phyloP scores from a whole-genome alignment of 2,329 filamentous ascomycete genomes.

The Aaosphaeria arxii region DNA sequence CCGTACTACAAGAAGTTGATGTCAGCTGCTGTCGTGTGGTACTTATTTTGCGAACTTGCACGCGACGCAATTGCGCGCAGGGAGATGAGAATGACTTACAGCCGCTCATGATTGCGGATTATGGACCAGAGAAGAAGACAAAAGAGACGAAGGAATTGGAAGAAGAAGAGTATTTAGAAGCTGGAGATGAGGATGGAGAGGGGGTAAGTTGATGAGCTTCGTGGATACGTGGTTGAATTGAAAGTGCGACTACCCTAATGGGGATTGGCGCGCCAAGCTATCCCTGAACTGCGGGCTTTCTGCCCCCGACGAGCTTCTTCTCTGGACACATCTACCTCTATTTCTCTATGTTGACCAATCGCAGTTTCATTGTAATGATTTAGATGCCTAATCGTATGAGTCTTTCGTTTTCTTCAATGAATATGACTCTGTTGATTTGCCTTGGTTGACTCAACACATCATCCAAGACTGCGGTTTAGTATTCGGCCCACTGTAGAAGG shows the following conservation, averaged over 20 bases:
- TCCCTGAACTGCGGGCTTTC: constrained; percentile 17
- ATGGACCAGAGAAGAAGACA: constrained; percentile 28
- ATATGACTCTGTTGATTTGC: too few species aligned
- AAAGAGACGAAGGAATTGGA: constrained; percentile 31
- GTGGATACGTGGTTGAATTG: constrained; percentile 13
- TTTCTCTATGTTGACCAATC: too few species aligned
- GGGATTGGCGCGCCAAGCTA: constrained; percentile 9
- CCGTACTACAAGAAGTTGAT: constrained; percentile 63
- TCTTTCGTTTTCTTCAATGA: too few species aligned
- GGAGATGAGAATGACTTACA: constrained; percentile 46
- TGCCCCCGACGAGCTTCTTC: constrained; percentile 3
- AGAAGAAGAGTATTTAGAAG: constrained; percentile 17
- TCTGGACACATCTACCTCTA: constrained; percentile 9
- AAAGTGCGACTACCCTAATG: constrained; percentile 4
- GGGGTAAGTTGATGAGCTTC: constrained; percentile 19
- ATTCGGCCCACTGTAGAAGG: too few species aligned
- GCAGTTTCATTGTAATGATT: too few species aligned
- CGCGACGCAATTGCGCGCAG: constrained; percentile 1
- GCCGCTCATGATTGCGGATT: constrained; percentile 55
- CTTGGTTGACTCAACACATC: too few species aligned
- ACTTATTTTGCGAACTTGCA: constrained; percentile 9
- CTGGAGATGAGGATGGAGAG: constrained; percentile 24
- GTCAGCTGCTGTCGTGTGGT: constrained; percentile 7
- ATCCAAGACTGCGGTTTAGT: too few species aligned
- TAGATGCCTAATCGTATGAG: too few species aligned